phyloP scores from a whole-genome alignment of 192 early-diverging fungal species.

The Coemansia sp. region DNA sequence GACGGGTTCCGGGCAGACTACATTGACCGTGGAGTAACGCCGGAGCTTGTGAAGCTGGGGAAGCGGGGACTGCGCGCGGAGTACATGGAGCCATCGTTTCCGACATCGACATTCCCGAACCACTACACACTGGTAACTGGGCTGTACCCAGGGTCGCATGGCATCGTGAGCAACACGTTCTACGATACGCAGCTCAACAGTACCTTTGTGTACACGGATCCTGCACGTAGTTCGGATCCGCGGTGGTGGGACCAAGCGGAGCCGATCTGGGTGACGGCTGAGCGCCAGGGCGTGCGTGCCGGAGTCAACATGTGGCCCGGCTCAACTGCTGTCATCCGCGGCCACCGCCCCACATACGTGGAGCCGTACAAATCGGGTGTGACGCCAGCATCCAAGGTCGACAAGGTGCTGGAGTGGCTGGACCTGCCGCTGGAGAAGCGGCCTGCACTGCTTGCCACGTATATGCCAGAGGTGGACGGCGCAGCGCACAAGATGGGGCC shows the following conservation, averaged over 20 bases:
- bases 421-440: constrained; percentile 67
- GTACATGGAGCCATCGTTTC: constrained; percentile 54
- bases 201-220: constrained; percentile 76
- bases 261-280: constrained; percentile 91
- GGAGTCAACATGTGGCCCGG: constrained; percentile 91
- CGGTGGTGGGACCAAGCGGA: constrained; percentile 87
- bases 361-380: constrained; percentile 55
- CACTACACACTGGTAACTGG: constrained; percentile 91
- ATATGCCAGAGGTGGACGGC: constrained; percentile 79
- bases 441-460: constrained; percentile 74
- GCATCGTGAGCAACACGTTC: constrained; percentile 86
- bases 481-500: constrained; percentile 77
- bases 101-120: constrained; percentile 86
- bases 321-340: constrained; percentile 60
- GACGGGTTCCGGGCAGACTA: constrained; percentile 90
- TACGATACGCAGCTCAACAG: constrained; percentile 70
- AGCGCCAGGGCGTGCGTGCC: constrained; percentile 64
- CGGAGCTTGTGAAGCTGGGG: constrained; percentile 48
- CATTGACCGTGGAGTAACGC: constrained; percentile 70
- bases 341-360: constrained; percentile 64
- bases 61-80: constrained; percentile 45
- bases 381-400: constrained; percentile 57
- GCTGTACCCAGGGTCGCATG: constrained; percentile 89
- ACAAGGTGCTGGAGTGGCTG: constrained; percentile 73
- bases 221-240: constrained; percentile 58